phyloP scores from a whole-genome alignment of 768 basidiomycete species.

The Phylloporus sp. region DNA sequence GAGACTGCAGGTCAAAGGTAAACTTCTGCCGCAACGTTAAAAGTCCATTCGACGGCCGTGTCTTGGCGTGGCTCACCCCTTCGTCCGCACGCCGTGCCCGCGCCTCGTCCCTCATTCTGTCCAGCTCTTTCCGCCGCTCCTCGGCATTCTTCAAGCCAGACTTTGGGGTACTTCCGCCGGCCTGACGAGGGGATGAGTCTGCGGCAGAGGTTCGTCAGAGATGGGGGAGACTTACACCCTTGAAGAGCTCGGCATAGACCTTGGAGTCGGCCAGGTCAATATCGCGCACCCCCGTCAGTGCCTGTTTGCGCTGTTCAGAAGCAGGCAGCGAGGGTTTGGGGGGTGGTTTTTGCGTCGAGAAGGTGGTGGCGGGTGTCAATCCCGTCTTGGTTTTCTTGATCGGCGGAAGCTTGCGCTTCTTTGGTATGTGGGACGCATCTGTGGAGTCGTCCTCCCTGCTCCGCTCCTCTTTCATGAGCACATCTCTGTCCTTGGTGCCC shows the following conservation, averaged over 20 bases:
- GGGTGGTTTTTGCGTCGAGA: slow-evolving; percentile 23
- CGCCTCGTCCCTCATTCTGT: slow-evolving; percentile 67
- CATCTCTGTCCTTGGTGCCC: slow-evolving; percentile 29
- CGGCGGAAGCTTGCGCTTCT: slow-evolving; percentile 62
- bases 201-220: background rate
- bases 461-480: slow-evolving; percentile 41
- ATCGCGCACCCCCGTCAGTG: slow-evolving; percentile 47
- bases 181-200: slow-evolving; percentile 24
- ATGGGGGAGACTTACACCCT: slow-evolving; percentile 36
- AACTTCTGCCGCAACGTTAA: slow-evolving; percentile 37
- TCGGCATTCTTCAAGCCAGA: slow-evolving; percentile 54
- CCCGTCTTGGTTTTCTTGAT: slow-evolving; percentile 59
- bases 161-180: slow-evolving; percentile 40
- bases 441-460: no score
- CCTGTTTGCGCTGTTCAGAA: slow-evolving; percentile 36
- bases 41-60: no score
- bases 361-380: slow-evolving; percentile 22
- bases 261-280: slow-evolving; percentile 57
- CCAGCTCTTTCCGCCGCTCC: slow-evolving; percentile 61
- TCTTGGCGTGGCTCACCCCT: slow-evolving; percentile 38
- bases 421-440: no score
- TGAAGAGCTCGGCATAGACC: slow-evolving; percentile 64
- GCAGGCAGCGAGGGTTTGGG: slow-evolving; percentile 23
- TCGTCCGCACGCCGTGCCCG: slow-evolving; percentile 51
- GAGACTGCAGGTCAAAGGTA: slow-evolving; percentile 53